Evolutionary conservation across 2,329 filamentous ascomycete genomes (phyloP).

Genomic region (Aspergillus clavatus): DNA sequence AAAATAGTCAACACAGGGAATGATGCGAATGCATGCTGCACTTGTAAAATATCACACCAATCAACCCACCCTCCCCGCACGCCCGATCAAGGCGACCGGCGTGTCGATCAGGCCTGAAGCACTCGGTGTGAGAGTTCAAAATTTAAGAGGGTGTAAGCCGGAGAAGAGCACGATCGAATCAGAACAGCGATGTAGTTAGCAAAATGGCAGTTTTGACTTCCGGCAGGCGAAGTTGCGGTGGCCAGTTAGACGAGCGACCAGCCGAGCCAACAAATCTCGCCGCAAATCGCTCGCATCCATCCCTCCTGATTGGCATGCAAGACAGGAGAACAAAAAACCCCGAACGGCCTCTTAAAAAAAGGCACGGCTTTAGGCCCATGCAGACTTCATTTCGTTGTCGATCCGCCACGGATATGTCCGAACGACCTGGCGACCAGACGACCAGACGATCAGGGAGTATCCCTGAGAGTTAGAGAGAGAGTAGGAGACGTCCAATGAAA

Average conservation of each 20-base stretch:
- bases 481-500: not conserved
- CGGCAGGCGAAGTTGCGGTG: not conserved
- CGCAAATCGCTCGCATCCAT: no score
- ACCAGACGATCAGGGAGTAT: not conserved
- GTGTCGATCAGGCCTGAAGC: slow-evolving; percentile 8
- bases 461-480: not conserved
- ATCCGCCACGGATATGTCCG: not conserved
- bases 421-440: not conserved
- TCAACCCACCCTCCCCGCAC: slow-evolving; percentile 20
- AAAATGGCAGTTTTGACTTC: not conserved
- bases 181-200: not conserved
- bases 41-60: slow-evolving; percentile 30
- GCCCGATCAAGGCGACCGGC: slow-evolving; percentile 20
- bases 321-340: no score
- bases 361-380: not conserved
- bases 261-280: not conserved
- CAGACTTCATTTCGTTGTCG: not conserved
- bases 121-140: not conserved
- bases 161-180: not conserved
- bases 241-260: not conserved
- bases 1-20: not conserved
- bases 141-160: not conserved
- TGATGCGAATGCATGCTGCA: slow-evolving; percentile 11
- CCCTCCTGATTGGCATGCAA: not conserved
- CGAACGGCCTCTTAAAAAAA: not conserved